phyloP scores from a whole-genome alignment of 176 grass and related monocot species.

The Raddia distichophylla region DNA sequence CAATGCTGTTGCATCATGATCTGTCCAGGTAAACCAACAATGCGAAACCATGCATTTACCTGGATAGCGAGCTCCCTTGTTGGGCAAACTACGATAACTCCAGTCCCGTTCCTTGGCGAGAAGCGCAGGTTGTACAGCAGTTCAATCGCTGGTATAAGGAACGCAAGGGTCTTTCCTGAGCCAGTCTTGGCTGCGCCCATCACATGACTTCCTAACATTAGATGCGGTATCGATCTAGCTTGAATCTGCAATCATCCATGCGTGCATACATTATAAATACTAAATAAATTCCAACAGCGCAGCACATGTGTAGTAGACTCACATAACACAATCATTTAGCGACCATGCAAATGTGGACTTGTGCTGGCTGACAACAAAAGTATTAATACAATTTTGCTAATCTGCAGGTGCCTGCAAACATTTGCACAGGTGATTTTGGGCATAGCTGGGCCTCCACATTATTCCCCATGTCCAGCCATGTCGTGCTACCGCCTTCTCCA shows the following conservation, averaged over 20 bases:
- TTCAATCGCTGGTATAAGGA: slow-evolving; percentile 73
- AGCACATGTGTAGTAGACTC: too few relatives aligned
- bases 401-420: too few relatives aligned
- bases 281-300: background rate
- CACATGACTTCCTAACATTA: slow-evolving; percentile 67
- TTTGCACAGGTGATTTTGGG: background rate
- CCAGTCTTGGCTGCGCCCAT: slow-evolving; percentile 80
- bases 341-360: too few relatives aligned
- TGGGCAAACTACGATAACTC: slow-evolving; percentile 74
- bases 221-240: slow-evolving; percentile 72
- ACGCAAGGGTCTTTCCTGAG: slow-evolving; percentile 80
- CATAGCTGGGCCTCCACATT: too few relatives aligned
- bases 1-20: background rate
- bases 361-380: background rate
- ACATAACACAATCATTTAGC: too few relatives aligned
- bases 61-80: slow-evolving; percentile 80
- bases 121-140: slow-evolving; percentile 60
- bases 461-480: too few relatives aligned
- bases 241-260: slow-evolving; percentile 62
- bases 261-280: background rate
- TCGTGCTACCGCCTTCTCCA: too few relatives aligned
- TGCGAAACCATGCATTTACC: slow-evolving; percentile 30
- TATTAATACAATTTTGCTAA: background rate
- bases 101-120: slow-evolving; percentile 64
- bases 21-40: background rate